A percentile compares a stretch with the other conserved stretches of the same genome.
Conservation (phyloP, 208 protist genomes). For the Vickermania ingenoplastis region DNA sequence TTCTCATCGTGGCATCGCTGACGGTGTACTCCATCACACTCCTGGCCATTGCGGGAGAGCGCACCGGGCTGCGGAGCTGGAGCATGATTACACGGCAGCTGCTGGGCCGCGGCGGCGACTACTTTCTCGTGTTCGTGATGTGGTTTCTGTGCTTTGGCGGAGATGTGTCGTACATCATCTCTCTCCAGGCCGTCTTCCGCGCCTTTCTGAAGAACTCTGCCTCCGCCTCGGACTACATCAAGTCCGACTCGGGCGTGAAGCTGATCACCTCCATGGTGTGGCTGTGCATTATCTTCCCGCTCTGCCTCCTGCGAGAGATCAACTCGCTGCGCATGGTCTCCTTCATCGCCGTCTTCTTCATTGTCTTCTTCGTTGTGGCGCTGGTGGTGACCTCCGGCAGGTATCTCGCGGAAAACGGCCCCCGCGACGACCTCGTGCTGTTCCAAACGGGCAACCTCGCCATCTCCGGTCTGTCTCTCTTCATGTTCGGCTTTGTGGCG, state of each 20-base stretch:
- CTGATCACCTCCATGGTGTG: conserved; percentile 45
- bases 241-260: conserved; percentile 18
- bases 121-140: conserved; percentile 14
- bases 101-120: conserved; percentile 6
- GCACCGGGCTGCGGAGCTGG: conserved; percentile 11
- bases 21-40: conserved; percentile 25
- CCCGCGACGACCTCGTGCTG: conserved; percentile 20
- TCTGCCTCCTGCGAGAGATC: conserved; percentile 72
- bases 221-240: conserved; percentile 25
- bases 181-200: conserved; percentile 28
- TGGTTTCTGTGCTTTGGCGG: conserved; percentile 23
- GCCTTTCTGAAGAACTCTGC: conserved; percentile 17
- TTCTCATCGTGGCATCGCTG: conserved; percentile 8
- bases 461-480: conserved; percentile 45
- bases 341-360: conserved; percentile 36
- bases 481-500: conserved; percentile 58
- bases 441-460: conserved; percentile 42
- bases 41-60: conserved; percentile 9
- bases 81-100: conserved; percentile 10
- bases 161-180: conserved; percentile 24
- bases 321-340: conserved; percentile 75
- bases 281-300: conserved; percentile 59
- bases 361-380: conserved; percentile 65
- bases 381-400: conserved; percentile 42
- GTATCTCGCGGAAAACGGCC: conserved; percentile 14